These are phyloP conservation scores for Cytospora paraplurivora DNA, from an alignment of 2,329 filamentous ascomycete genomes.

Conservation along the genomic window DNA sequence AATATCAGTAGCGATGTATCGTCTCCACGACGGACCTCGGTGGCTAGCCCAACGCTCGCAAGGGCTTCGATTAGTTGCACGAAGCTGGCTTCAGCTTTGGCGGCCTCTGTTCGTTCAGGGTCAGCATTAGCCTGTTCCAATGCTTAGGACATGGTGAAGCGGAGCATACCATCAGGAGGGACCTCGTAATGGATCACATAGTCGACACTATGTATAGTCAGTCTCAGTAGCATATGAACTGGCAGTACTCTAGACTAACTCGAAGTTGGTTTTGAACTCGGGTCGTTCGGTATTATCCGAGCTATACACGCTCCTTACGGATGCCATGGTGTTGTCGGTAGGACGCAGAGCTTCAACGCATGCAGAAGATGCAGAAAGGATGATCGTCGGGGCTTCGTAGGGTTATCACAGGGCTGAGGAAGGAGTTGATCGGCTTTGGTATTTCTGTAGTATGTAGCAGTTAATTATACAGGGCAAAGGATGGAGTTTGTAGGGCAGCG, in stretches of 20 bases:
- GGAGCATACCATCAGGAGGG: conserved; percentile 60
- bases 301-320: conserved; percentile 38
- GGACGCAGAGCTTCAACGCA: conserved; percentile 14
- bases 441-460: not conserved
- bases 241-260: conserved; percentile 36
- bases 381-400: not conserved
- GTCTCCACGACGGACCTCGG: conserved; percentile 82
- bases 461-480: not conserved
- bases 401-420: not conserved
- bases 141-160: no score
- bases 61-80: conserved; percentile 76
- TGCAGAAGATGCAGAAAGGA: conserved; percentile 15
- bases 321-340: conserved; percentile 37
- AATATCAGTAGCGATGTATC: conserved; percentile 79
- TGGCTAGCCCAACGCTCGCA: conserved; percentile 76
- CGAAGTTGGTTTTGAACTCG: conserved; percentile 42
- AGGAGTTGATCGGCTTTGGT: conserved; percentile 1
- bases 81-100: conserved; percentile 73
- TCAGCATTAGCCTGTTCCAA: conserved; percentile 2
- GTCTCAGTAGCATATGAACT: conserved; percentile 23
- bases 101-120: conserved; percentile 54
- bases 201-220: conserved; percentile 63
- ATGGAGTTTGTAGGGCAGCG: conserved; percentile 2
- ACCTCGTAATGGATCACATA: conserved; percentile 85
- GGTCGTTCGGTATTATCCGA: conserved; percentile 35